phyloP scores from a whole-genome alignment of 192 early-diverging fungal species.

The Mortierella antarctica region DNA sequence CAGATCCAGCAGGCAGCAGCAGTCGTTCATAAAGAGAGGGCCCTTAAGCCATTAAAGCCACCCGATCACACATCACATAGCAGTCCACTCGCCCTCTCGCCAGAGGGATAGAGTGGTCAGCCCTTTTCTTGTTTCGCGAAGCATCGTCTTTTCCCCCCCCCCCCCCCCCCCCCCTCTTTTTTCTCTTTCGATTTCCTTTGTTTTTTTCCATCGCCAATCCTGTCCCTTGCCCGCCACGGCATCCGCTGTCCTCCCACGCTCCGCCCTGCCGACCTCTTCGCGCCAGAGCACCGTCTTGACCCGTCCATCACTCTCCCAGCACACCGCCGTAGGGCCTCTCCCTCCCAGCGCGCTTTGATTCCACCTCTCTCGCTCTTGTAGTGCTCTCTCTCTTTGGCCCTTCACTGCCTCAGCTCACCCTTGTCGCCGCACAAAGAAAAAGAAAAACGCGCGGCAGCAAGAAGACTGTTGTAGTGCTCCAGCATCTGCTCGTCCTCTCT shows the following conservation, averaged over 20 bases:
- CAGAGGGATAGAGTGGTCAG: background rate
- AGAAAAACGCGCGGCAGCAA: background rate
- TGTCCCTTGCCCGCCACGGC: background rate
- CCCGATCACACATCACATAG: background rate
- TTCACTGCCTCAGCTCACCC: no score
- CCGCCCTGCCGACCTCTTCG: no score
- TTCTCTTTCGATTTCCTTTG: background rate
- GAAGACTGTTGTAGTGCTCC: background rate
- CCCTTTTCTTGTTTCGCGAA: background rate
- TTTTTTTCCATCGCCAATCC: background rate
- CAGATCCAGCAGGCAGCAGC: no score
- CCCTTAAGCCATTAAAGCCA: conserved; percentile 7
- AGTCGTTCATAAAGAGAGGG: no score
- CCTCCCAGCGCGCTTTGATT: no score
- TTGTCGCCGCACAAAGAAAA: background rate
- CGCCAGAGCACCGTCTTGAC: no score
- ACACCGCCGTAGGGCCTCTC: no score
- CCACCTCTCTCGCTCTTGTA: no score
- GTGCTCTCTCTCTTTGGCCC: no score
- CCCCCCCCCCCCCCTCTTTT: background rate
- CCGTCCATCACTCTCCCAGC: no score
- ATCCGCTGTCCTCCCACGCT: no score
- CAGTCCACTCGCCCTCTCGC: conserved; percentile 1
- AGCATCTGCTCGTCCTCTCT: conserved; percentile 1
- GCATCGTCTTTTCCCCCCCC: background rate